Conservation (phyloP, 805 yeast species). For the Lipomyces kockii region DNA sequence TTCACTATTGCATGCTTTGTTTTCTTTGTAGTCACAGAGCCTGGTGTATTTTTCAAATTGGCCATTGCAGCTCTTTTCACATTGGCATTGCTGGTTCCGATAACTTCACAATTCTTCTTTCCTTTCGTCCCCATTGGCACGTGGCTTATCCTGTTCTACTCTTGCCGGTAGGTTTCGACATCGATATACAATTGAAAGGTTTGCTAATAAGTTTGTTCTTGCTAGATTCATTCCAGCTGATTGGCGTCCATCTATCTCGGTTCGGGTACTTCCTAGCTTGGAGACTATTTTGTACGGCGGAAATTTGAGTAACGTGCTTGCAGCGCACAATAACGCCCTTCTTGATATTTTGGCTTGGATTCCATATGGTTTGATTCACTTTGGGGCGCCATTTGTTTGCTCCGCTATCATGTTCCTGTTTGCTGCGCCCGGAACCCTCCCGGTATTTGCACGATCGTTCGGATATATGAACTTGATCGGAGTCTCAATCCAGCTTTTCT, state of each 20-base stretch:
- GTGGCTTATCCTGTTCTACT: slow-evolving; percentile 83
- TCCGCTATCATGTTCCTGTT: slow-evolving; percentile 78
- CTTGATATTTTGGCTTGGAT: slow-evolving; percentile 91
- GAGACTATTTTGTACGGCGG: slow-evolving; percentile 93
- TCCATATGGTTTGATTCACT: slow-evolving; percentile 92
- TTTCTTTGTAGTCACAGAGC: slow-evolving; percentile 42
- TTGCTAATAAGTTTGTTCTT: background rate
- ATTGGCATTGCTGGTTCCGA: slow-evolving; percentile 64
- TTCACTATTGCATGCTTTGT: slow-evolving; percentile 57
- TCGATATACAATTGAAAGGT: slow-evolving; percentile 41
- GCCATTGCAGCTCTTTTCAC: slow-evolving; percentile 52
- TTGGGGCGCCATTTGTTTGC: slow-evolving; percentile 83
- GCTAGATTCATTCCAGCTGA: slow-evolving; percentile 61
- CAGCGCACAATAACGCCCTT: slow-evolving; percentile 65
- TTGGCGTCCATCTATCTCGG: slow-evolving; percentile 87
- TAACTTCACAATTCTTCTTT: slow-evolving; percentile 81
- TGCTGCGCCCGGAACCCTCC: slow-evolving; percentile 87
- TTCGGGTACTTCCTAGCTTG: slow-evolving; percentile 84
- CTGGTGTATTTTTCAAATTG: slow-evolving; percentile 42
- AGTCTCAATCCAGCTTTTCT: slow-evolving; percentile 76
- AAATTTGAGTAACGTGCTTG: slow-evolving; percentile 76
- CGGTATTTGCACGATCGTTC: slow-evolving; percentile 88
- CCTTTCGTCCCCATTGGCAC: slow-evolving; percentile 81
- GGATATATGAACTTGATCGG: slow-evolving; percentile 94
- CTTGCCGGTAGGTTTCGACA: slow-evolving; percentile 48